Evolutionary conservation across 2,329 filamentous ascomycete genomes (phyloP).

Genomic region (Tympanopsis confertula): DNA sequence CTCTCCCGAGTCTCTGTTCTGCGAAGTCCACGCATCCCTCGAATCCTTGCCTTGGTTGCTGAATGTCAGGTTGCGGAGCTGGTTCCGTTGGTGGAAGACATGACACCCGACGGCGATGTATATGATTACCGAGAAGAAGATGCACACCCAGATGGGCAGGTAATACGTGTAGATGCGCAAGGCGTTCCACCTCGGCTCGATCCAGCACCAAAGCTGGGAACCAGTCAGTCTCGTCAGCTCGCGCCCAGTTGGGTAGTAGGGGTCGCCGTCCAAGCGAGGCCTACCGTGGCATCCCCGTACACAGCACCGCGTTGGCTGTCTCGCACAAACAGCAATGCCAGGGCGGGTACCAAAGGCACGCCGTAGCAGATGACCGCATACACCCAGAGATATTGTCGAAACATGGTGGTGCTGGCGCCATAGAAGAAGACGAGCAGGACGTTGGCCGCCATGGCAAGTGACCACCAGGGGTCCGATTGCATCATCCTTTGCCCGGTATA

Average conservation of each 20-base stretch:
- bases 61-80: constrained; percentile 36
- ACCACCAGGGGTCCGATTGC: constrained; percentile 68
- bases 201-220: constrained; percentile 50
- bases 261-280: constrained; percentile 4
- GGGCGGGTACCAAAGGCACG: constrained; percentile 53
- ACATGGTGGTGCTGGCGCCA: constrained; percentile 51
- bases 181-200: constrained; percentile 37
- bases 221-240: neutral
- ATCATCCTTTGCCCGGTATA: constrained; percentile 49
- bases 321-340: constrained; percentile 50
- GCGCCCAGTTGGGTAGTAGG: neutral
- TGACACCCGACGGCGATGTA: constrained; percentile 46
- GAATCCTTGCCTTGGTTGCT: constrained; percentile 25
- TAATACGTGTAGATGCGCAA: constrained; percentile 52
- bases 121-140: constrained; percentile 38
- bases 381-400: constrained; percentile 59
- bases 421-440: constrained; percentile 62
- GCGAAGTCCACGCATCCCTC: constrained; percentile 8
- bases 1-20: constrained; percentile 16
- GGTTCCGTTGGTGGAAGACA: constrained; percentile 45
- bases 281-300: constrained; percentile 45
- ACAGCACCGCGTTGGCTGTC: constrained; percentile 22
- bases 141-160: constrained; percentile 49
- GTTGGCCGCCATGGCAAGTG: constrained; percentile 72
- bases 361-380: constrained; percentile 65